Conservation (phyloP, 2,329 filamentous ascomycete genomes). For the Diaporthe citri region DNA sequence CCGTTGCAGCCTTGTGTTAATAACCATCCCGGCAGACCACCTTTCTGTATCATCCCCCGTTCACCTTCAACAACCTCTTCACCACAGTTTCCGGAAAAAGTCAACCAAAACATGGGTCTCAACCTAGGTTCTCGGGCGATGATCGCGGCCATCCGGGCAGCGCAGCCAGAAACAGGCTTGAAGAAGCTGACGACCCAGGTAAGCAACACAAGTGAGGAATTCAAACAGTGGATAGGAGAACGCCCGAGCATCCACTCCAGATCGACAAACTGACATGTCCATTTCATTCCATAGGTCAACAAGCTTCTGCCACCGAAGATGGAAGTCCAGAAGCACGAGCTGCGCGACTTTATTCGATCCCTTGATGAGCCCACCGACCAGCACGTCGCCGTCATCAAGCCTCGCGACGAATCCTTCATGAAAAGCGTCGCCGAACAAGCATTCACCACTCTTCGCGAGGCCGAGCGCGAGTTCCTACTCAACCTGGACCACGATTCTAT, state of each 20-base stretch:
- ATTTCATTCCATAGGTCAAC: not conserved
- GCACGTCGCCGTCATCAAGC: not conserved
- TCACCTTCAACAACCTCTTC: not conserved
- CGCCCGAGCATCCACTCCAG: not conserved
- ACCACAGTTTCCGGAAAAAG: not conserved
- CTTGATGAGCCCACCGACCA: not conserved
- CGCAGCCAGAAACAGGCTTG: not conserved
- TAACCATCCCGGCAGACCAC: not conserved
- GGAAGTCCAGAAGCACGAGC: not conserved
- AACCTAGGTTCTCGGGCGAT: not conserved
- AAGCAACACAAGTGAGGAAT: not conserved
- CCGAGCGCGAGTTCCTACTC: conserved; percentile 8
- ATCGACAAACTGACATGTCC: not conserved
- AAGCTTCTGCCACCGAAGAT: conserved; percentile 15
- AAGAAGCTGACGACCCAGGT: conserved; percentile 10
- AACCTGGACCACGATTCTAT: not conserved
- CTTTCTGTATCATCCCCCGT: no score
- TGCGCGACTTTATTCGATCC: not conserved
- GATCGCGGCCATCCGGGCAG: not conserved
- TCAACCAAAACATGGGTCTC: not conserved
- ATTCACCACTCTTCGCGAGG: not conserved
- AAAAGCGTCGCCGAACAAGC: not conserved
- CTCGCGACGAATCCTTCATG: not conserved
- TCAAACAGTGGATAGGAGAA: no score
- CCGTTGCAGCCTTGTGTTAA: no score